Evolutionary conservation across 352 stramenopile species (phyloP).

Genomic region (Pythium apleroticum): DNA sequence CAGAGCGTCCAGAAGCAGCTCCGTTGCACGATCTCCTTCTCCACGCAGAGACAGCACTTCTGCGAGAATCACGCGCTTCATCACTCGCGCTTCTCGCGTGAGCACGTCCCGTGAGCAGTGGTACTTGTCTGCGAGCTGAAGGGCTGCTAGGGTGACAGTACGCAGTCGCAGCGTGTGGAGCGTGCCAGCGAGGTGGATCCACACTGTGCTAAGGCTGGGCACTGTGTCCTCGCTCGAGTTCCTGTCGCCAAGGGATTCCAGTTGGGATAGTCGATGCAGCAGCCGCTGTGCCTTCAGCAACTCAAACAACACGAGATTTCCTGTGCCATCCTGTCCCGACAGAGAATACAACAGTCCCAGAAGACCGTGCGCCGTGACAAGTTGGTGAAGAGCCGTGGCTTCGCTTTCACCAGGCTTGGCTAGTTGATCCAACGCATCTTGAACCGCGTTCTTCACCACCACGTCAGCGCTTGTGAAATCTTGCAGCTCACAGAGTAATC

Average conservation of each 20-base stretch:
- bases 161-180: conserved; percentile 47
- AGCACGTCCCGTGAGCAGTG: conserved; percentile 41
- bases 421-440: conserved; percentile 8
- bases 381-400: background rate
- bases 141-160: conserved; percentile 29
- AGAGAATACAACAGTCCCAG: conserved; percentile 60
- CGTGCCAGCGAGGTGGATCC: conserved; percentile 55
- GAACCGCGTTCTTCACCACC: conserved; percentile 47
- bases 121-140: conserved; percentile 42
- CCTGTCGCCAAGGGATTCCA: background rate
- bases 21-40: conserved; percentile 30
- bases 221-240: background rate
- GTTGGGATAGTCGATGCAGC: conserved; percentile 15
- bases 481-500: conserved; percentile 57
- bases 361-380: conserved; percentile 54
- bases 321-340: conserved; percentile 43
- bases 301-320: conserved; percentile 68
- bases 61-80: conserved; percentile 47
- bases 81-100: conserved; percentile 44
- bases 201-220: conserved; percentile 44
- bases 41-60: conserved; percentile 35
- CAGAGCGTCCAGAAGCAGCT: conserved; percentile 52
- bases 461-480: conserved; percentile 47
- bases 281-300: conserved; percentile 52
- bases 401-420: background rate